A percentile compares a stretch with the other conserved stretches of the same genome.
phyloP scores from a whole-genome alignment of 2,329 filamentous ascomycete genomes.

The Aureobasidium sp. region DNA sequence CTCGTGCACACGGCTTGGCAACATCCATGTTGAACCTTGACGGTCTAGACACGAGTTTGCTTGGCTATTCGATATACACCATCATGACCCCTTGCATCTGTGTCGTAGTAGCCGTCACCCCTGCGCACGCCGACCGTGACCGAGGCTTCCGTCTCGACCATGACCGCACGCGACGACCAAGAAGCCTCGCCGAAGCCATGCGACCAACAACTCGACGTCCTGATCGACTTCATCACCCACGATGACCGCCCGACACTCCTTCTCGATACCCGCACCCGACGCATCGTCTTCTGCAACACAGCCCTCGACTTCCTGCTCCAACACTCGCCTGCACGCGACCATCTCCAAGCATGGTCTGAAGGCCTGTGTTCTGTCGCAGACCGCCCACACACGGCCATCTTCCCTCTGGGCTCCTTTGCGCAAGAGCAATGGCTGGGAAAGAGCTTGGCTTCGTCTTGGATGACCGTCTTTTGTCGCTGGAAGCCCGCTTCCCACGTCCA shows the following conservation, averaged over 20 bases:
- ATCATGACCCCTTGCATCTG: too few relatives aligned
- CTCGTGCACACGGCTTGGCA: too few relatives aligned
- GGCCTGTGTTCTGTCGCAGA: neutral
- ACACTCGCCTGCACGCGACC: too few relatives aligned
- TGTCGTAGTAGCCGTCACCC: too few relatives aligned
- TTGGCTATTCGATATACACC: too few relatives aligned
- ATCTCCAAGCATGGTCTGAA: neutral
- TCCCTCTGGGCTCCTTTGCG: neutral
- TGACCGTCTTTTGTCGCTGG: slow-evolving; percentile 7
- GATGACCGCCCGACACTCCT: slow-evolving; percentile 14
- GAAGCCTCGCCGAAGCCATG: neutral
- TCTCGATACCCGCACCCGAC: neutral
- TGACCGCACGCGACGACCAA: neutral
- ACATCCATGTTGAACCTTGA: too few relatives aligned
- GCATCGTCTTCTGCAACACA: slow-evolving; percentile 4
- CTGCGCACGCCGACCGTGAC: too few relatives aligned
- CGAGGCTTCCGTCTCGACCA: too few relatives aligned
- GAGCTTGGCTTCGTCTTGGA: neutral
- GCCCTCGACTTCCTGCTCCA: slow-evolving; percentile 1
- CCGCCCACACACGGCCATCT: too few relatives aligned
- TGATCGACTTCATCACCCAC: slow-evolving; percentile 10
- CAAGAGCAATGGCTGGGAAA: slow-evolving; percentile 3
- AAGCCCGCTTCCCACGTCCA: neutral
- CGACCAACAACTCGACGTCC: neutral
- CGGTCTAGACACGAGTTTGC: too few relatives aligned